phyloP scores from a whole-genome alignment of 306 rosid genomes.

The Rosa chinensis region DNA sequence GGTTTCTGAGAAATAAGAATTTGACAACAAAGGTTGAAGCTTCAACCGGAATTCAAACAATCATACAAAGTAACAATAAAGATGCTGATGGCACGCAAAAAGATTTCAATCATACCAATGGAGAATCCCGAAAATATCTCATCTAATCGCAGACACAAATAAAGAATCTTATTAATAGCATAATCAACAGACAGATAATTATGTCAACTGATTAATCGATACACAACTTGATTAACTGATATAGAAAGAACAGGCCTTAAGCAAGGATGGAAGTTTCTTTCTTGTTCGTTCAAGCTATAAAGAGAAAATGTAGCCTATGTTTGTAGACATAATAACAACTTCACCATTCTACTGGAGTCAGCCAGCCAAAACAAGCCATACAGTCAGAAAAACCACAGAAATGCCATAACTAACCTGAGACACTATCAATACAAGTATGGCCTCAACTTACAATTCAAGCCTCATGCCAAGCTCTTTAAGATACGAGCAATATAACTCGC shows the following conservation, averaged over 20 bases:
- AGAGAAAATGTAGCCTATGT: neutral
- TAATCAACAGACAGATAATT: neutral
- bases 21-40: neutral
- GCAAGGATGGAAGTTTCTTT: neutral
- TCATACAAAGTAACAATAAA: neutral
- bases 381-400: neutral
- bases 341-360: neutral
- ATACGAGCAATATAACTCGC: constrained; percentile 43
- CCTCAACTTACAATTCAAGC: constrained; percentile 45
- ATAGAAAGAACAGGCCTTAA: neutral
- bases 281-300: neutral
- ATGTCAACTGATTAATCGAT: neutral
- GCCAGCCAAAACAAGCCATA: neutral
- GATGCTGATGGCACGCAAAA: neutral
- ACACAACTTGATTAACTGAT: neutral
- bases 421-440: constrained; percentile 1
- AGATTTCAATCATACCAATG: neutral
- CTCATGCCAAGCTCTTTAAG: constrained; percentile 46
- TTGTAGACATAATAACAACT: neutral
- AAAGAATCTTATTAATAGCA: neutral
- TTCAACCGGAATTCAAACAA: neutral
- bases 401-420: neutral
- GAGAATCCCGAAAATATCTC: neutral
- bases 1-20: neutral
- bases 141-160: neutral